Base-by-base conservation (phyloP, 352 stramenopile genomes). In the Phytopythium ostracodes region DNA sequence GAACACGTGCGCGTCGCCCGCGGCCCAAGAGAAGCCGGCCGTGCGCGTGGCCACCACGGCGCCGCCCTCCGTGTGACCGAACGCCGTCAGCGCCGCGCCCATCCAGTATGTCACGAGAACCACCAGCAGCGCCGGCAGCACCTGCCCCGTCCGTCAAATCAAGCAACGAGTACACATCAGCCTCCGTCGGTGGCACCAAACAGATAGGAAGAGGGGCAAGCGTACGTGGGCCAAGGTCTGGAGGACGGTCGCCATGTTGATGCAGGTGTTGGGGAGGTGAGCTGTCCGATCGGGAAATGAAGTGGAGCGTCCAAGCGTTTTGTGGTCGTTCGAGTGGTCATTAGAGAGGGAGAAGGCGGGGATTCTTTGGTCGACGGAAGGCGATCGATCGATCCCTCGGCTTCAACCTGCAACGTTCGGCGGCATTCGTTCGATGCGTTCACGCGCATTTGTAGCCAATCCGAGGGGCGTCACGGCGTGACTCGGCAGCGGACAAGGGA, bases 21-120 rank as follows among this genome's bases (percentile, higher is more conserved):
- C 63, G 40, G 52, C 72, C 81, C 83, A 93, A 18, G 82, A 81
- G 64, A 93, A 96, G 7, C 87, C 87, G 7, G 80, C 71, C n/a
- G 81, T 71, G 31, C 70, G 56, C 61, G 44, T 84, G 31, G 56
- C 61, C 29, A 68, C 76, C 33, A 95, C 79, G 17, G 70, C 24
- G 42, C 73, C 63, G 20, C 75, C 68, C 54, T 73, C 78, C 0
- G 59, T 63, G 27, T 79, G 78, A 11, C 63, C 60, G 60, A 88
- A 95, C 25, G 73, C 70, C 18, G 79, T 91, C 42, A 95, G 73
- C 18, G 69, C 70, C 2, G 57, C 78, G 54, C 80, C 76, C 84
- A 95, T 92, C 86, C 86, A 95, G 53, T 87, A 71, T 46, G 61
- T 71, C 49, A 95, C 60, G 51, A 95, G 79, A 56, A 91, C 64